Evolutionary conservation across 2,329 filamentous ascomycete genomes (phyloP).

Genomic region (Pyrenochaeta sp.): DNA sequence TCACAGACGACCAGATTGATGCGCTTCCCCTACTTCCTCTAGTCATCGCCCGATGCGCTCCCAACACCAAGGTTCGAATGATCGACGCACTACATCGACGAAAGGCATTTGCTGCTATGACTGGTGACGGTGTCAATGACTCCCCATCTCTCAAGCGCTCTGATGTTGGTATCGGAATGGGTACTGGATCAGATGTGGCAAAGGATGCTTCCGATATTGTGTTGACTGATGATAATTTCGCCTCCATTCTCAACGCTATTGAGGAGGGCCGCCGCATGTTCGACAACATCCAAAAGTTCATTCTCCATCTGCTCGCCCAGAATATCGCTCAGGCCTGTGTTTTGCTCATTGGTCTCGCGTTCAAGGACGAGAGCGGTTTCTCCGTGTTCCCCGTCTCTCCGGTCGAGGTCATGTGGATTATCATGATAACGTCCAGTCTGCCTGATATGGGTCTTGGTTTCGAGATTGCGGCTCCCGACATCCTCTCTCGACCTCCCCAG

Average conservation of each 20-base stretch:
- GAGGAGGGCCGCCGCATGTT: conserved; percentile 57
- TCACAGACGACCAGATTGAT: conserved; percentile 54
- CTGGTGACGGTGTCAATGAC: conserved; percentile 57
- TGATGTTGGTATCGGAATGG: conserved; percentile 58
- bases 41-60: conserved; percentile 55
- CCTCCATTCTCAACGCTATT: conserved; percentile 56
- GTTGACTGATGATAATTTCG: conserved; percentile 56
- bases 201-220: conserved; percentile 57
- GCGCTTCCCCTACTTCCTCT: conserved; percentile 50
- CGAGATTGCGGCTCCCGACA: conserved; percentile 45
- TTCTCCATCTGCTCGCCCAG: conserved; percentile 42
- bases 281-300: conserved; percentile 57
- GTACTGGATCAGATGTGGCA: conserved; percentile 55
- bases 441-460: conserved; percentile 48
- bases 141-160: conserved; percentile 56
- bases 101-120: conserved; percentile 53
- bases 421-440: conserved; percentile 49
- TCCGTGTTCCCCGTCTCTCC: conserved; percentile 50
- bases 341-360: conserved; percentile 45
- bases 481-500: conserved; percentile 42
- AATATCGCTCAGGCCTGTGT: conserved; percentile 48
- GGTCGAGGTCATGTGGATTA: conserved; percentile 50
- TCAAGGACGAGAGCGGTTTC: conserved; percentile 41
- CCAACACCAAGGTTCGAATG: conserved; percentile 57
- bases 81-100: conserved; percentile 54